Evolutionary conservation across 2,329 filamentous ascomycete species (phyloP).

Genomic region (Fusarium concolor): DNA sequence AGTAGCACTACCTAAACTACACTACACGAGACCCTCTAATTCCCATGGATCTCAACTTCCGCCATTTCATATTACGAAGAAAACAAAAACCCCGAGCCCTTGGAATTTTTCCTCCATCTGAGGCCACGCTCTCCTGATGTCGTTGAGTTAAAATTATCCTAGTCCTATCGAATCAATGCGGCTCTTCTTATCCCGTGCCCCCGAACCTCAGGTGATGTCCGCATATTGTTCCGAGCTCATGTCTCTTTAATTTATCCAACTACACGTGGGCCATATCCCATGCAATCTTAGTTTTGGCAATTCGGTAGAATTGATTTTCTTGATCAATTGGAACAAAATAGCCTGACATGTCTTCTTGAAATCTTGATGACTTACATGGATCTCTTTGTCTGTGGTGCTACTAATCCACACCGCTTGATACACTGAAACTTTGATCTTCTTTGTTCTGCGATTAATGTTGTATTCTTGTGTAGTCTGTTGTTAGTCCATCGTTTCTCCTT

Average conservation of each 20-base stretch:
- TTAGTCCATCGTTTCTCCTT: slow-evolving; percentile 5
- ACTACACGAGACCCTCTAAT: slow-evolving; percentile 22
- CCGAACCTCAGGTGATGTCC: slow-evolving; percentile 30
- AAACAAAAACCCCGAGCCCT: slow-evolving; percentile 15
- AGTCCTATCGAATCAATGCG: slow-evolving; percentile 31
- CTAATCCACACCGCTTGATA: slow-evolving; percentile 27
- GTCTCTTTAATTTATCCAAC: slow-evolving; percentile 1
- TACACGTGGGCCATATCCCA: slow-evolving; percentile 22
- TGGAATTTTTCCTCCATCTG: slow-evolving; percentile 5
- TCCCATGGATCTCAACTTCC: slow-evolving; percentile 21
- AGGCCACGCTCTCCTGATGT: slow-evolving; percentile 30
- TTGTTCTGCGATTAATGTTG: slow-evolving; percentile 21
- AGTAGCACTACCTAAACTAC: not conserved
- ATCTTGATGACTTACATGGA: slow-evolving; percentile 13
- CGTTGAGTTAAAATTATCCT: not conserved
- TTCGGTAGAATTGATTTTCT: slow-evolving; percentile 5
- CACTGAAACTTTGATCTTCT: slow-evolving; percentile 17
- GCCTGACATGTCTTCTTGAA: not conserved
- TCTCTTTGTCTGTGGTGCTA: slow-evolving; percentile 12
- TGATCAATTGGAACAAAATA: not conserved
- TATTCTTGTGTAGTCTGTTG: slow-evolving; percentile 1
- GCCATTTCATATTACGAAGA: slow-evolving; percentile 29
- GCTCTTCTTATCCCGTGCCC: slow-evolving; percentile 22
- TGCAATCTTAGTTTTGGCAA: slow-evolving; percentile 29
- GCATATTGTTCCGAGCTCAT: slow-evolving; percentile 9